Evolutionary conservation across 306 rosid species (phyloP), one percentile per base, ranked within the genome.

Genomic region (Carpinus fangiana): DNA sequence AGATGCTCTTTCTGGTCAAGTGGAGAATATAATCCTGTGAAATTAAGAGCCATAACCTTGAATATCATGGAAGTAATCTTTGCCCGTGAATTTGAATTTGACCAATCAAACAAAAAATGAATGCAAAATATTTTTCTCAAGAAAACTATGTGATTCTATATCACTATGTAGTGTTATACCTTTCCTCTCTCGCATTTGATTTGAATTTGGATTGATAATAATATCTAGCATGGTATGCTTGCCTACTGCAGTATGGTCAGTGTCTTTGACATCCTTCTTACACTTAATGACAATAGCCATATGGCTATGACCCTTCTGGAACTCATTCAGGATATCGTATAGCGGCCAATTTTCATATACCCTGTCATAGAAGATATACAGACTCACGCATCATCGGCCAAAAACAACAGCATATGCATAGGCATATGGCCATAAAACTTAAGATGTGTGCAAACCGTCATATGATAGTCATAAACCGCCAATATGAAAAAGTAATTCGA

Each of bases 241-340:
- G 47, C 77, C 78, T 70, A 50, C 52, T 51, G 76, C 31, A 64
- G 72, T 72, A 78, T 72, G 70, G 84, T 84, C 74, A 69, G 47
- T 48, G 53, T 66, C 60, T 73, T 26, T 73, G 38, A 52, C 75
- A 62, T 81, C 83, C 52, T 70, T 86, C 54, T 81, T 82, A 48
- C 67, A 52, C 74, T 81, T 90, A 34, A 91, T 79, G 38, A 91
- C 98, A 71, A 83, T 82, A 59, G 93, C 96, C 96, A 93, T 89
- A 75, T 92, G 97, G 75, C 97, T 86, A 48, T 89, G 93, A 75
- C 98, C 93, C 70, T 80, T 78, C 72, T 78, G 88, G 83, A 91
- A 91, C 78, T 84, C 88, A 21, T 87, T 88, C 61, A 91, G 76
- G 50, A 93, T 89, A 56, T 91, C 98, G 83, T 93, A 93, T 28